phyloP scores from a whole-genome alignment of 2,329 filamentous ascomycete genomes.

The Claviceps purpurea region DNA sequence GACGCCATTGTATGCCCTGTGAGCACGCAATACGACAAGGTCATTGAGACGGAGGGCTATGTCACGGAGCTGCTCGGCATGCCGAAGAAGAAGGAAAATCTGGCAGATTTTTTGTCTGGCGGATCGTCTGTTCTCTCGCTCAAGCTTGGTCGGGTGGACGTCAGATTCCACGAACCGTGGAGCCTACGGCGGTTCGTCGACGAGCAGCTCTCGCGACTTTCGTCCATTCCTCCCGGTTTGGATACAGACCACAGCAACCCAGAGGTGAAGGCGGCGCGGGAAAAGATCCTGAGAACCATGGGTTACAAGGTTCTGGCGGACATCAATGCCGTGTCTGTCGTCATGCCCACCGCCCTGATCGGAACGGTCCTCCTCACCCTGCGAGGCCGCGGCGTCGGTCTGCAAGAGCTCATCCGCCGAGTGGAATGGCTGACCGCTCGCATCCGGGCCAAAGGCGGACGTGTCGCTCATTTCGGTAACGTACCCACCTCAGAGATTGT shows the following conservation, averaged over 20 bases:
- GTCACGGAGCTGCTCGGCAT: slow-evolving; percentile 87
- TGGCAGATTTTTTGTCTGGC: slow-evolving; percentile 76
- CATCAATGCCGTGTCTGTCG: slow-evolving; percentile 90
- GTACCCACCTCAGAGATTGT: slow-evolving; percentile 70
- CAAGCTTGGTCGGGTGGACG: slow-evolving; percentile 81
- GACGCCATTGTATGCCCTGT: slow-evolving; percentile 93
- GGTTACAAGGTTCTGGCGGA: slow-evolving; percentile 88
- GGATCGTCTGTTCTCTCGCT: slow-evolving; percentile 77
- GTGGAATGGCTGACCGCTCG: slow-evolving; percentile 82
- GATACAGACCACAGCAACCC: slow-evolving; percentile 33
- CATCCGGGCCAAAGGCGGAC: slow-evolving; percentile 72
- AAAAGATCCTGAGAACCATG: slow-evolving; percentile 68
- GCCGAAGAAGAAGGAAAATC: slow-evolving; percentile 90
- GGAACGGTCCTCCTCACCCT: slow-evolving; percentile 87
- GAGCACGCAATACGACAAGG: slow-evolving; percentile 96
- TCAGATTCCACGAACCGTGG: slow-evolving; percentile 95
- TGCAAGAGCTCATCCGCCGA: slow-evolving; percentile 68
- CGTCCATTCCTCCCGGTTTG: slow-evolving; percentile 27
- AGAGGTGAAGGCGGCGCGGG: slow-evolving; percentile 40
- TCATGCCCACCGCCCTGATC: slow-evolving; percentile 95
- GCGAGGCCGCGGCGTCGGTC: slow-evolving; percentile 81
- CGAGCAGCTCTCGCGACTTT: slow-evolving; percentile 51
- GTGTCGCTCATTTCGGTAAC: slow-evolving; percentile 85
- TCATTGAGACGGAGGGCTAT: slow-evolving; percentile 95
- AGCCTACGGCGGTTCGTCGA: slow-evolving; percentile 71